Evolutionary conservation across 108 stramenopile species (phyloP).

Genomic region (Tribonema minus): DNA sequence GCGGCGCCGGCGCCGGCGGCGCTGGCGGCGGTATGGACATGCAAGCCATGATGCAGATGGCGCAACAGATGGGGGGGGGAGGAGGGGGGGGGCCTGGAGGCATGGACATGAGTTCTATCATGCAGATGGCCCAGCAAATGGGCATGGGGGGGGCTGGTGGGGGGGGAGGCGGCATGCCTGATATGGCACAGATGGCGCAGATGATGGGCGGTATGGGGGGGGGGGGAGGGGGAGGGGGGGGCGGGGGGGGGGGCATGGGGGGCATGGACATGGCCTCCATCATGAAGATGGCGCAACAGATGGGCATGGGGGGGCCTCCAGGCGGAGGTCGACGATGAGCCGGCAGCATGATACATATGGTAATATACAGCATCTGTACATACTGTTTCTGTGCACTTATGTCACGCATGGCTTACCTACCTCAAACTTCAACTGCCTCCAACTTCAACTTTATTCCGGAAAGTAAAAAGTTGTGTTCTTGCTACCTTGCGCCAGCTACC

Average conservation of each 20-base stretch:
- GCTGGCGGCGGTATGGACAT: neutral
- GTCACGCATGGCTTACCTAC: too few species aligned
- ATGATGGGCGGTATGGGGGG: neutral
- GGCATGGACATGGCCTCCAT: neutral
- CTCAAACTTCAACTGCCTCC: too few species aligned
- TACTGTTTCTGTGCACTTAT: too few species aligned
- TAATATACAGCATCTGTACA: too few species aligned
- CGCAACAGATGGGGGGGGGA: constrained; percentile 9
- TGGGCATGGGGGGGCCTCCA: neutral
- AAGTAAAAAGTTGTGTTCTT: too few species aligned
- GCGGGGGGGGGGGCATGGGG: neutral
- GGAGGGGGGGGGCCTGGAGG: neutral
- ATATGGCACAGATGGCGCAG: neutral
- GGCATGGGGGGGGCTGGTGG: neutral
- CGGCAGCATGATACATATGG: neutral
- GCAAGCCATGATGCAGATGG: constrained; percentile 22
- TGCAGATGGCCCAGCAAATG: neutral
- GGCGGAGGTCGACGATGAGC: too few species aligned
- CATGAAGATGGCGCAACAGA: too few species aligned
- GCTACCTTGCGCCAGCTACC: too few species aligned
- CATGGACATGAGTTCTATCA: neutral
- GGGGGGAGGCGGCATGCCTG: neutral
- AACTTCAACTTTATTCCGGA: too few species aligned
- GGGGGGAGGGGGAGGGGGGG: constrained; percentile 4
- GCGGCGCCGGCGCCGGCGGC: neutral